Evolutionary conservation across 495 filamentous ascomycete species (phyloP), one percentile per base, ranked within the genome.

Genomic region (Neurospora cerealis): DNA sequence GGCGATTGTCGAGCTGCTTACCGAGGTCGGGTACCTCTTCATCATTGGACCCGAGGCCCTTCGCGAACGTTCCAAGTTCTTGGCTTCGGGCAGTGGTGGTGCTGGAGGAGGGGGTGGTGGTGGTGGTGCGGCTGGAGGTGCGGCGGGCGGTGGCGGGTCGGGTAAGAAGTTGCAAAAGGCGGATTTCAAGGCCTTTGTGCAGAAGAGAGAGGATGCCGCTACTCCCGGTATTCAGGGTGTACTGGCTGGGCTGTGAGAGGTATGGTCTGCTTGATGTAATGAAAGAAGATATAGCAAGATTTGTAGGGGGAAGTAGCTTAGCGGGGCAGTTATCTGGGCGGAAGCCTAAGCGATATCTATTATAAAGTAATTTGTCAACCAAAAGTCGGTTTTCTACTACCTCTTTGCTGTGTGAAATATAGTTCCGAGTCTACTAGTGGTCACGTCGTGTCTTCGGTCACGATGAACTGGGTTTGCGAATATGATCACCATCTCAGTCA

Each of bases 11-110:
- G 95, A 98, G 84, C 86, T 96, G 48, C 80, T 98, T 72, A 89
- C 92, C 41, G 96, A 98, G 84, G 93, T 99, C 73, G 95, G 93
- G n/a, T 97, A 93, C 81, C 82, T 99, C 69, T 99, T 98, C 79
- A 96, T 98, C 48, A 93, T 98, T 82, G 93, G 93, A 24, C 90
- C 92, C 15, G 95, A 98, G 84, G 95, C 94, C 40, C 83, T 98
- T 72, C 87, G 91, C 62, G 95, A 97, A 83, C 86, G 93, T 71
- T 83, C 83, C 48, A 76, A 87, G 38, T 87, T 85, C 70, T 83
- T 97, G 79, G 89, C 91, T 0, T 60, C 78, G 15, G 54, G 54
- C 13, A 34, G 54, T 28, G 54, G 74, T 28, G 71, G 41, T 5
- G 70, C n/a, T 17, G 75, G 72, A 2, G 74, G 39, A 15, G 72